Evolutionary conservation across 2,329 filamentous ascomycete species (phyloP).

Genomic region (Zymoseptoria pseudotritici): DNA sequence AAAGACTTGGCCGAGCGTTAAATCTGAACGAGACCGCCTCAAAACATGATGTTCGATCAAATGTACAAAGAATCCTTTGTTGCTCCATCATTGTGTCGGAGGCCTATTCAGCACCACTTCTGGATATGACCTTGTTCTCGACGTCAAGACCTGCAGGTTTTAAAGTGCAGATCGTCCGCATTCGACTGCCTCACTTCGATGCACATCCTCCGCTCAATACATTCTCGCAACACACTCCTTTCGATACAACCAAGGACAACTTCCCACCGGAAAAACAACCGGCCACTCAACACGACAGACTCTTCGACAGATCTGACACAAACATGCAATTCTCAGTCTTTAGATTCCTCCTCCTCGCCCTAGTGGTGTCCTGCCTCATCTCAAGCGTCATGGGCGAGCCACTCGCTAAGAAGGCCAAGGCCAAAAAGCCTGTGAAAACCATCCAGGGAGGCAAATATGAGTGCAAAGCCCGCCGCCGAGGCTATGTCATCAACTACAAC

Average conservation of each 20-base stretch:
- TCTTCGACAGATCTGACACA: background rate
- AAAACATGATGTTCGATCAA: background rate
- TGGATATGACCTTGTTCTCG: background rate
- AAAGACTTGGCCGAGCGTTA: background rate
- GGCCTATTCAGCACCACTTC: background rate
- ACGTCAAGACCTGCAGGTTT: background rate
- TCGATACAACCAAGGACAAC: background rate
- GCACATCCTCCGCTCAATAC: background rate
- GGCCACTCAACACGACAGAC: background rate
- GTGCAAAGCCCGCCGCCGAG: background rate
- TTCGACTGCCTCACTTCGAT: background rate
- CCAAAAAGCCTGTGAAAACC: background rate
- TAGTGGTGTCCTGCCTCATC: background rate
- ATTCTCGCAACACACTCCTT: background rate
- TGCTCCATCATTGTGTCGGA: background rate
- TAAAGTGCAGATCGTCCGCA: background rate
- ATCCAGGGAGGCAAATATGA: background rate
- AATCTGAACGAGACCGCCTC: background rate
- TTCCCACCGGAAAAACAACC: background rate
- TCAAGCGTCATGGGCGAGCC: background rate
- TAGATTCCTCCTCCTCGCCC: background rate
- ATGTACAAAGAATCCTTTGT: background rate
- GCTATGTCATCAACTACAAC: background rate
- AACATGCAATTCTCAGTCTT: background rate
- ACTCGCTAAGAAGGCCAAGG: background rate